Conservation (phyloP, 495 filamentous ascomycete genomes). For the Neurospora sp. region DNA sequence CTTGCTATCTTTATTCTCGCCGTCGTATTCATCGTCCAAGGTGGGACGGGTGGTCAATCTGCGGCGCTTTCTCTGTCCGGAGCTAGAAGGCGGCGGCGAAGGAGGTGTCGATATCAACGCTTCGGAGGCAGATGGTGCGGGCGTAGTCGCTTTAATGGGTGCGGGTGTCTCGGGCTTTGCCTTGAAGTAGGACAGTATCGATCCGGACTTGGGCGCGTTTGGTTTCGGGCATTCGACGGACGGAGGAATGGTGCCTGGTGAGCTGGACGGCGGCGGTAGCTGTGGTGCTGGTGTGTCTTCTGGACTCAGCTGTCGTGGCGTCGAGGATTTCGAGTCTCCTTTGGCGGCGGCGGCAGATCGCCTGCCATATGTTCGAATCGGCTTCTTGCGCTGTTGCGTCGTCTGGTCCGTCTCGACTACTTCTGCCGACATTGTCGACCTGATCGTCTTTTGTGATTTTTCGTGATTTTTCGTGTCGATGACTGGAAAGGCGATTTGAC, state of each 20-base stretch:
- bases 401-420: neutral
- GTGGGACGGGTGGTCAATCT: constrained; percentile 26
- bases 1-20: neutral
- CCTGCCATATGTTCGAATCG: constrained; percentile 35
- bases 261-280: neutral
- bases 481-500: neutral
- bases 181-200: constrained; percentile 36
- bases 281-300: neutral
- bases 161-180: constrained; percentile 5
- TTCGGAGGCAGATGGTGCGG: neutral
- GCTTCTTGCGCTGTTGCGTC: constrained; percentile 19
- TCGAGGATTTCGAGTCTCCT: neutral
- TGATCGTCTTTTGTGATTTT: neutral
- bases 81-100: constrained; percentile 13
- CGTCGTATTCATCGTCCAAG: neutral
- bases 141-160: neutral
- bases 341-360: constrained; percentile 12
- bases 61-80: constrained; percentile 17
- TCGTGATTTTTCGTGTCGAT: no score
- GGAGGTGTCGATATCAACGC: constrained; percentile 7
- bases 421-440: neutral
- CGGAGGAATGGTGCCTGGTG: neutral
- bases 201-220: constrained; percentile 18
- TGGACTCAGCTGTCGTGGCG: neutral
- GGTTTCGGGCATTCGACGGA: neutral